Conservation (phyloP, 306 rosid genomes). For the Cucurbita ficifolia region DNA sequence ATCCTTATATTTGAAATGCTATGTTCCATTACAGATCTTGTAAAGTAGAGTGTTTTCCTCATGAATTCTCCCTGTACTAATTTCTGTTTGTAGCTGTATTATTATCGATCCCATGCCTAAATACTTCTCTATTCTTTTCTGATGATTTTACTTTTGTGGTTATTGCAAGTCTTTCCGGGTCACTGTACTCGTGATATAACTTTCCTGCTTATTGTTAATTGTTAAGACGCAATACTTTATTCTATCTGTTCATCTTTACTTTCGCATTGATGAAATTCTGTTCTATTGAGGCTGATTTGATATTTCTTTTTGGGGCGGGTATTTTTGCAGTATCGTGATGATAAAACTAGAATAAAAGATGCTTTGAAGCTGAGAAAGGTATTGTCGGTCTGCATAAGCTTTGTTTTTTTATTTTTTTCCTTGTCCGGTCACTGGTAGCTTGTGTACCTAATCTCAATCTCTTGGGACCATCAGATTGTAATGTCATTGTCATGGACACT, state of each 20-base stretch:
- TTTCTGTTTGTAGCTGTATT: background rate
- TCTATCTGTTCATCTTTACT: background rate
- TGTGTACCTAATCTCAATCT: slow-evolving; percentile 9
- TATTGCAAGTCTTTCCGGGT: background rate
- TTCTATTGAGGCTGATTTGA: background rate
- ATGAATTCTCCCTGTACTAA: background rate
- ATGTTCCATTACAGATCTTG: background rate
- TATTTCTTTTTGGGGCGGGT: background rate
- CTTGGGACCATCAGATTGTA: slow-evolving; percentile 31
- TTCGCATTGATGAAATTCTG: background rate
- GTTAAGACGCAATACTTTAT: background rate
- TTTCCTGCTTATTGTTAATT: background rate
- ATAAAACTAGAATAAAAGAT: slow-evolving; percentile 57
- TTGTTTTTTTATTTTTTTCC: slow-evolving; percentile 6
- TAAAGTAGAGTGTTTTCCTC: background rate
- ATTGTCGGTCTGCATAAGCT: slow-evolving; percentile 2
- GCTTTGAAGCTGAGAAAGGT: slow-evolving; percentile 82
- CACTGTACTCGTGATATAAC: background rate
- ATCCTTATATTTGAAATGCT: background rate
- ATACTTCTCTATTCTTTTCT: background rate
- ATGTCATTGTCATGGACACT: slow-evolving; percentile 48
- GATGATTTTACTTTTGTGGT: background rate
- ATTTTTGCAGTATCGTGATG: slow-evolving; percentile 59
- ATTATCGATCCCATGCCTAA: background rate
- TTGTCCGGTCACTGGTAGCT: slow-evolving; percentile 10